Evolutionary conservation across 257 asterid species (phyloP), one percentile per base, ranked within the genome.

Genomic region (Solanum microdontum): DNA sequence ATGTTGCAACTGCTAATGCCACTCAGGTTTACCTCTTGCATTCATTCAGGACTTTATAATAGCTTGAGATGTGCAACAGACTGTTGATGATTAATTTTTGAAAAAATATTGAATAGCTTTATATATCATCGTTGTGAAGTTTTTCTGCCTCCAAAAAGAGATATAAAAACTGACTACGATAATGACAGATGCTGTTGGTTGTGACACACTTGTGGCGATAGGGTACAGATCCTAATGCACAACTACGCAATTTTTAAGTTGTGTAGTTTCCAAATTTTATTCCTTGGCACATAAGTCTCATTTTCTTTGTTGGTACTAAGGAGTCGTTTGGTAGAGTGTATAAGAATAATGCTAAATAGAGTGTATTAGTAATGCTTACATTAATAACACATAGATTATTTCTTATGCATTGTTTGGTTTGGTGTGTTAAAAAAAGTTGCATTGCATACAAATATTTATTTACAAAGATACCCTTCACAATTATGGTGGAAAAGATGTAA

Each of bases 1-100:
- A 96, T 92, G 98, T 96, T 90, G 99, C 99, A 87, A 96, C 98
- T 30, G 98, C 99, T 86, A 96, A 95, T 92, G 93, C 96, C 83
- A 92, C 98, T 84, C 99, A 96, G 98, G 98, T 95, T 26, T 74
- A 30, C 62, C 83, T 86, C 88, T 24, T 32, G 48, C 70, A 40
- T 86, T 24, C 24, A 39, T 75, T 62, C 58, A 14, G 36, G 40
- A 83, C 45, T 39, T 87, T 11, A 12, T 70, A 58, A 28, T 30
- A 83, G 37, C 66, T 83, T 83, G 69, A 55, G 23, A 86, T 2
- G 33, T 40, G 83, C 51, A 13, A 26, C 58, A 72, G 26, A 40
- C 75, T 45, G 68, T 86, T 76, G 70, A 86, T 76, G 69, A 86
- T 86, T 77, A 51, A 15, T 37, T 74, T 34, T 51, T 23, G 75